Evolutionary conservation across 257 asterid species (phyloP), one percentile per base, ranked within the genome.

Genomic region (Solanum peruvianum): DNA sequence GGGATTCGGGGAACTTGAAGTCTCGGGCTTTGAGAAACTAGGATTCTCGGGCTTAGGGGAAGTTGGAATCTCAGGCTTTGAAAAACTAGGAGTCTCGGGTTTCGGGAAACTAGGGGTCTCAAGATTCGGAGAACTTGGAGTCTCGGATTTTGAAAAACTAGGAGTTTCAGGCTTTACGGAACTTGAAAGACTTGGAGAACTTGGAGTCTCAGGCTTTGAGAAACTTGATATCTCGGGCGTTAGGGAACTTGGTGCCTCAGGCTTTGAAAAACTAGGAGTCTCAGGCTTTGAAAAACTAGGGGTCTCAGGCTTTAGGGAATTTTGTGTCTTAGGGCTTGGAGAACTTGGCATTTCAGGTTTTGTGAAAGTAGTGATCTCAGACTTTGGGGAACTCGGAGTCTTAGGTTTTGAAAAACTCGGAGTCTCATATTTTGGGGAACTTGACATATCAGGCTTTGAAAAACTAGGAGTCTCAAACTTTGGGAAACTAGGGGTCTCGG

Each of bases 191-290:
- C n/a, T 56, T 0, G 11, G 64, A 0, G 11, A 56, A 7, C 2
- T 52, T 5, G 23, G 10, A 6, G 3, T 52, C 10, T 15, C 10
- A 3, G 23, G 62, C 0, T 52, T 52, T 16, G 23, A 2, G 9
- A 6, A 16, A 16, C 4, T 20, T 0, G 12, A 5, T 0, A 10
- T 1, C 2, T 58, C 2, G 0, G 12, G 6, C 3, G 23, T 60
- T 1, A 6, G 2, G 1, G 4, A 21, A 60, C 29, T 23, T 1
- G 29, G 29, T 0, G 3, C 9, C 2, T 58, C 12, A 0, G 12
- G 66, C n/a, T 56, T 56, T 18, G 62, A 6, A 1, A 16, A 52
- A 16, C 10, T 52, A 16, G 62, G 62, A 5, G 60, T 52, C 0
- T 47, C 20, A 0, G 29, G 6, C 14, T 35, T 35, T 35, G 39